Base-by-base conservation (phyloP, 371 early-diverging fungal genomes). In the Lichtheimia ornata region DNA sequence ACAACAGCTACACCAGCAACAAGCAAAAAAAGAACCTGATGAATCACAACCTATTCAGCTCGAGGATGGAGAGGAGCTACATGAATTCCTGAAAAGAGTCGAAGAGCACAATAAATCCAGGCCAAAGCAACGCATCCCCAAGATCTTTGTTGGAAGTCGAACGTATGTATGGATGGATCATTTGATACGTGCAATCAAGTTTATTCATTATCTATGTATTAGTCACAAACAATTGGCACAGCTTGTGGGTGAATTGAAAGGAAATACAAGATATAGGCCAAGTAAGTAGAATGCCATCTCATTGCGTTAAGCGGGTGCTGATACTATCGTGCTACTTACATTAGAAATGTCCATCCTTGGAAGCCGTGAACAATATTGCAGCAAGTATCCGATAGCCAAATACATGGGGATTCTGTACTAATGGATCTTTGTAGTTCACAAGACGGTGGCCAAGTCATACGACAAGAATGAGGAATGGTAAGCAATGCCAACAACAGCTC, bases 191-290 rank as follows among this genome's bases (percentile, higher is more conserved):
- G 13, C 18, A 13, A 35, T 3, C 13, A 44, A 24, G 22, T 5
- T 44, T 18, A 17, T 42, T 35, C 35, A 35, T 35, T 5, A 9
- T 35, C 9, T 35, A n/a, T 18, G 9, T 64, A n/a, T n/a, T n/a
- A 85, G 84, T 2, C 86, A 86, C 58, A 84, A 81, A 55, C 86
- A 86, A 53, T 68, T 86, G 7, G 62, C 81, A 4, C 86, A 86
- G 49, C 63, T 86, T 5, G 67, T 86, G 15, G 60, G 65, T 14
- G 86, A 86, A 53, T 69, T 86, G 24, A 82, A 74, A 57, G 64
- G 62, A 14, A 82, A 84, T 43, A 86, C 86, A 14, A 50, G 59
- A 2, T 86, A 84, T 59, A 67, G 70, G n/a, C 83, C 86, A 59
- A 68, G 85, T 81, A 74, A 51, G 72, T 56, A 35, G 6, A 12